Conservation (phyloP, 1,284 basidiomycete genomes). For the Baeospora myosura region DNA sequence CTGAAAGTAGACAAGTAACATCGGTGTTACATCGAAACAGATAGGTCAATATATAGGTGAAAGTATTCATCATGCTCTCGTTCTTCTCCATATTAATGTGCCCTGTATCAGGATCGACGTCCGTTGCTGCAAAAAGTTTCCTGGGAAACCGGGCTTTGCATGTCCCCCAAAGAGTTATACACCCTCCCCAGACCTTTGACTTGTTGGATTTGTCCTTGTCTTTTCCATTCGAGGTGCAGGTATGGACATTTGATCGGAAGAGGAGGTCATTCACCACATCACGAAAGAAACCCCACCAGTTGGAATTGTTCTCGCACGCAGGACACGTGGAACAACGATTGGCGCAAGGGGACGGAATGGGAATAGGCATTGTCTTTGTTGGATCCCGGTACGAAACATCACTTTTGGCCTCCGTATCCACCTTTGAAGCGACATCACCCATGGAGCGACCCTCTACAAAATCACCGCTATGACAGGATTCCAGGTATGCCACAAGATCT, state of each 20-base stretch:
- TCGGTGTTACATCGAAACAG: slow-evolving; percentile 4
- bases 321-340: background rate
- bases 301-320: background rate
- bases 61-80: background rate
- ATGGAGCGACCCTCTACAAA: slow-evolving; percentile 12
- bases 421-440: background rate
- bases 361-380: background rate
- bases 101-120: background rate
- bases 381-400: background rate
- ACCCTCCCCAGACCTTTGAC: background rate
- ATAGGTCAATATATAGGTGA: background rate
- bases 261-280: background rate
- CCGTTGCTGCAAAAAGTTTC: background rate
- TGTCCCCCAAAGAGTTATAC: background rate
- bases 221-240: background rate
- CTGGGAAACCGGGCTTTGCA: background rate
- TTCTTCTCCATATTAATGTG: background rate
- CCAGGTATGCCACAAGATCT: slow-evolving; percentile 11
- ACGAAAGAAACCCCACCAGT: background rate
- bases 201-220: background rate
- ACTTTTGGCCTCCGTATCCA: background rate
- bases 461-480: slow-evolving; percentile 12
- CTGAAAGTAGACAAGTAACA: background rate
- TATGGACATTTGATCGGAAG: background rate
- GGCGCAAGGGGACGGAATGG: background rate